Base-by-base conservation (phyloP, 1,139 yeast species). In the Suhomyces ambrosiae region DNA sequence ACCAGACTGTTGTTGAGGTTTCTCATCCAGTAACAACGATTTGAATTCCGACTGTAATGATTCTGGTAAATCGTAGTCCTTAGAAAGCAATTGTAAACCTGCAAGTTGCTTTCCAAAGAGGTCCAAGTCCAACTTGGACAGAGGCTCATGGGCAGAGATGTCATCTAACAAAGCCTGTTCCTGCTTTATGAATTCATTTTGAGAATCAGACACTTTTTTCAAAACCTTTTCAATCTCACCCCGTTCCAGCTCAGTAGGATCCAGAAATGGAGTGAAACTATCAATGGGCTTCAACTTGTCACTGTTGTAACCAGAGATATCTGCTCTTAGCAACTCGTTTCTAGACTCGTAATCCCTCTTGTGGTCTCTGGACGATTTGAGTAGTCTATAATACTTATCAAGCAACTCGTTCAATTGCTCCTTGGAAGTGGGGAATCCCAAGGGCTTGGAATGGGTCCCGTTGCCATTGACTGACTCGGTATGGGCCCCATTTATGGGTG, bases 11-110 rank as follows among this genome's bases (percentile, higher is more conserved):
- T 27, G 30, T 11, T 13, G 32, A 8, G 19, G 35, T 3, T 29
- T 27, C 10, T 37, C 24, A 25, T 39, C 36, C 23, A 41, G 33
- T 21, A 23, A n/a, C 11, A 23, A 15, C 12, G 31, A 39, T 14
- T 43, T 35, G 26, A 44, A 50, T 9, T 58, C 54, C 28, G 47
- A 19, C 49, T 74, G 66, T 42, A 71, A 53, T 41, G 63, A 42
- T 41, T 68, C 67, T 7, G 97, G 95, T 33, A 94, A 60, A 53
- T 86, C 94, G 47, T 87, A 54, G 56, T 89, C 95, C 47, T 79
- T 83, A 2, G 95, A 76, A 36, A 92, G 65, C 23, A 89, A 59
- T 56, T 89, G 89, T 48, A 87, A 77, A 0, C 94, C 87, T 19
- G 80, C 68, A 18, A 92, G 62, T 60, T 90, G 97, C 36, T 79